These are phyloP conservation scores for Magnolia sinica DNA, from an alignment of 164 flowering plant species.

Conservation along the genomic window DNA sequence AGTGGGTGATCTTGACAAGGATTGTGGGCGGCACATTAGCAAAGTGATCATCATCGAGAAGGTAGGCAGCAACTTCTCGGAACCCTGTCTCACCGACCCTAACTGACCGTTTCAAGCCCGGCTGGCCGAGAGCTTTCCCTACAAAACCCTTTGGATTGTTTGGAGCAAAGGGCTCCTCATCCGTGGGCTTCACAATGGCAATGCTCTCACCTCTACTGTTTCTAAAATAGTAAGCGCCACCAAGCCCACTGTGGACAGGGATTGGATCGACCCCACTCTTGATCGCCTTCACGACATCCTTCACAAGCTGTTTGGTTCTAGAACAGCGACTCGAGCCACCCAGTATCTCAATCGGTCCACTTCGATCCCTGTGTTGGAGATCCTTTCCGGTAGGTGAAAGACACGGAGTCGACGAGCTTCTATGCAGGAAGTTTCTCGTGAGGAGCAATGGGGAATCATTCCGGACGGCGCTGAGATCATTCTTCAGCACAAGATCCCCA, in stretches of 20 bases:
- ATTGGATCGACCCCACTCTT: conserved; percentile 51
- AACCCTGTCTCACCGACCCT: conserved; percentile 77
- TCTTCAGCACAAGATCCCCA: conserved; percentile 43
- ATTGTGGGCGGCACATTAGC: conserved; percentile 65
- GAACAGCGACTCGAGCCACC: conserved; percentile 37
- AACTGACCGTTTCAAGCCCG: conserved; percentile 60
- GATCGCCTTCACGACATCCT: conserved; percentile 49
- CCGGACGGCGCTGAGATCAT: conserved; percentile 40
- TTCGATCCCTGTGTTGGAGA: conserved; percentile 48
- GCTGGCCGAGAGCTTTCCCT: conserved; percentile 66
- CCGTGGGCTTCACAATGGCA: conserved; percentile 67
- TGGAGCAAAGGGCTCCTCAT: conserved; percentile 74
- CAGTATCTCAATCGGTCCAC: conserved; percentile 56
- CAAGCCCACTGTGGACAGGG: conserved; percentile 55
- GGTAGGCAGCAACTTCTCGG: conserved; percentile 70
- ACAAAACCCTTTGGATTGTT: conserved; percentile 75
- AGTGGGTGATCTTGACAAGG: conserved; percentile 56
- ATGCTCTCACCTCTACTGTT: conserved; percentile 47
- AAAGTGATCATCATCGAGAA: conserved; percentile 56
- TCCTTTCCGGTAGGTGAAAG: conserved; percentile 54
- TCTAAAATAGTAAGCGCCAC: conserved; percentile 64
- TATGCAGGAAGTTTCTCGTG: conserved; percentile 43
- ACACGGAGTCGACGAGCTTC: conserved; percentile 67
- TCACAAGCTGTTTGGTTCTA: conserved; percentile 35
- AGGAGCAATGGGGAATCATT: conserved; percentile 51